Evolutionary conservation across 2,329 filamentous ascomycete genomes (phyloP).

Genomic region (Monilinia aucupariae): DNA sequence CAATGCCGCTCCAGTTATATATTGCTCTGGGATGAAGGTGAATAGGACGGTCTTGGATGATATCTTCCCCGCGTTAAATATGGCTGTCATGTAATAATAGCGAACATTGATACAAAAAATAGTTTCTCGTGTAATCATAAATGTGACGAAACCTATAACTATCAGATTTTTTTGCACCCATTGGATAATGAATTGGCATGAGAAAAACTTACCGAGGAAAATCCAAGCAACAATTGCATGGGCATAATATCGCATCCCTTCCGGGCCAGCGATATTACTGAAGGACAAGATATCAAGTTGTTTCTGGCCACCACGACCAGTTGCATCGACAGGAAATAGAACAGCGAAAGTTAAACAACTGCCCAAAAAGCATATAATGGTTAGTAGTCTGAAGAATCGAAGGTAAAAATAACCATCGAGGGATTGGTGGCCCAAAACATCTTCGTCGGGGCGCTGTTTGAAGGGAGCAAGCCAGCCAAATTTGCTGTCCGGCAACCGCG

Average conservation of each 20-base stretch:
- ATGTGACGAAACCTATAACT: constrained; percentile 67
- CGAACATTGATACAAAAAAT: constrained; percentile 89
- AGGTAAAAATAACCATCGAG: constrained; percentile 88
- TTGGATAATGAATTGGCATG: neutral
- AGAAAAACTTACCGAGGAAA: constrained; percentile 50
- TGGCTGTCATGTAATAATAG: constrained; percentile 83
- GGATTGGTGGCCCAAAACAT: constrained; percentile 81
- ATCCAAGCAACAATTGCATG: constrained; percentile 76
- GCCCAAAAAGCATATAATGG: constrained; percentile 75
- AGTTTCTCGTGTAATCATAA: constrained; percentile 77
- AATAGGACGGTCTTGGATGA: constrained; percentile 88
- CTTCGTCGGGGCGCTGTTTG: constrained; percentile 64
- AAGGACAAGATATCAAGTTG: constrained; percentile 79
- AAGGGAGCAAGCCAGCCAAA: constrained; percentile 63
- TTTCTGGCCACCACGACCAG: constrained; percentile 58
- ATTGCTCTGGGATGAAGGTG: constrained; percentile 74
- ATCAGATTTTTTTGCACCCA: constrained; percentile 1
- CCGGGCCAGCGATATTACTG: constrained; percentile 58
- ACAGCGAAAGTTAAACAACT: constrained; percentile 80
- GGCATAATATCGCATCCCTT: constrained; percentile 65
- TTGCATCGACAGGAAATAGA: constrained; percentile 73
- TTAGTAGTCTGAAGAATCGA: constrained; percentile 74
- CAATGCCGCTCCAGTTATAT: constrained; percentile 67
- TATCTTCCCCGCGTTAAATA: constrained; percentile 73
- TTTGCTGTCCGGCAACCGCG: constrained; percentile 52